These are phyloP conservation scores for Dendrostoma leiphaemia DNA, from an alignment of 2,329 filamentous ascomycete genomes.

Conservation along the genomic window DNA sequence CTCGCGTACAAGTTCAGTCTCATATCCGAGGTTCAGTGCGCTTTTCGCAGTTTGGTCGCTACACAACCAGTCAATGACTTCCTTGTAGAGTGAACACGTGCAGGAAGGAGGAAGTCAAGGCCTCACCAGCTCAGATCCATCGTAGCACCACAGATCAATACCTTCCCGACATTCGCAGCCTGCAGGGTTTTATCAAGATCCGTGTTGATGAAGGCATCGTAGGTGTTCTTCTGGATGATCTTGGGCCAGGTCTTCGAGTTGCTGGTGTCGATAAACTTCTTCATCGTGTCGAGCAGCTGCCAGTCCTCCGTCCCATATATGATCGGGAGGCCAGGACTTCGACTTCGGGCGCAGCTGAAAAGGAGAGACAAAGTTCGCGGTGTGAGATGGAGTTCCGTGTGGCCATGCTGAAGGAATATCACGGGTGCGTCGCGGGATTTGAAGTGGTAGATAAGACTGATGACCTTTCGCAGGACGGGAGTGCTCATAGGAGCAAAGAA, in stretches of 20 bases:
- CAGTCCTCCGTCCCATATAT: conserved; percentile 28
- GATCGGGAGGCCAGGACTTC: conserved; percentile 32
- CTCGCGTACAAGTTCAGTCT: conserved; percentile 39
- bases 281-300: conserved; percentile 29
- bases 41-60: conserved; percentile 34
- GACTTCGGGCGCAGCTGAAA: conserved; percentile 38
- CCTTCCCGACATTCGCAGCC: conserved; percentile 26
- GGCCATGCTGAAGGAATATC: conserved; percentile 39
- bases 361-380: conserved; percentile 25
- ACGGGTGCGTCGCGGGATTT: conserved; percentile 24
- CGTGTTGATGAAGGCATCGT: conserved; percentile 38
- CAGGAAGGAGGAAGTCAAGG: neutral
- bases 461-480: conserved; percentile 32
- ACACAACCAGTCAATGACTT: neutral
- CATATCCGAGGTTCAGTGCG: conserved; percentile 38
- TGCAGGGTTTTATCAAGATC: conserved; percentile 27
- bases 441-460: conserved; percentile 25
- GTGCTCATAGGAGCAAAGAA: conserved; percentile 33
- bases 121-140: conserved; percentile 36
- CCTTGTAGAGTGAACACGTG: neutral
- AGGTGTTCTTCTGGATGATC: conserved; percentile 37
- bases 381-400: conserved; percentile 30
- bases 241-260: neutral
- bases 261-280: conserved; percentile 13
- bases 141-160: conserved; percentile 40